phyloP scores from a whole-genome alignment of 129 eudicot genomes.

The Helichrysum umbraculigerum region DNA sequence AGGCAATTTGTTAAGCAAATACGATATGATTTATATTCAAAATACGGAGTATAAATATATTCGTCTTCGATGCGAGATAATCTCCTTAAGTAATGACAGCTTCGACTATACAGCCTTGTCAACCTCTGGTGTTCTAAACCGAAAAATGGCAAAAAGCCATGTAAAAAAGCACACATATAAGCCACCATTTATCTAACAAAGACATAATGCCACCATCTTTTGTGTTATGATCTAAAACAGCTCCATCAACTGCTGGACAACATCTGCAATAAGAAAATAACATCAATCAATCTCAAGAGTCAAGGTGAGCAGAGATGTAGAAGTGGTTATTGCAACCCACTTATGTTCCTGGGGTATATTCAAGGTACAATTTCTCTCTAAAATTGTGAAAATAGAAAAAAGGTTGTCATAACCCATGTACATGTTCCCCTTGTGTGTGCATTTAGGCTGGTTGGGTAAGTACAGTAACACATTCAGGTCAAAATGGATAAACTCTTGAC shows the following conservation, averaged over 20 bases:
- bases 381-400: neutral
- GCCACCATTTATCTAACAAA: neutral
- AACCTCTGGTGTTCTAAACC: neutral
- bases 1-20: too few species aligned
- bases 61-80: neutral
- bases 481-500: neutral
- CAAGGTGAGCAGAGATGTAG: neutral
- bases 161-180: neutral
- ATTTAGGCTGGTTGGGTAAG: too few species aligned
- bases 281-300: neutral
- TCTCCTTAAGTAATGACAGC: neutral
- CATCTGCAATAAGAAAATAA: constrained; percentile 58
- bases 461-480: neutral
- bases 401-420: neutral
- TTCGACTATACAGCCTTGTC: neutral
- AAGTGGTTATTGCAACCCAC: neutral
- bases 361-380: neutral
- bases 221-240: constrained; percentile 53
- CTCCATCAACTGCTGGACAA: constrained; percentile 85
- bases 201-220: constrained; percentile 6
- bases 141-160: neutral
- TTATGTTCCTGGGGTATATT: neutral
- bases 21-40: neutral
- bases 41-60: too few species aligned
- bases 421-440: neutral